Base-by-base conservation (phyloP, 257 asterid species). In the Salvia hispanica region DNA sequence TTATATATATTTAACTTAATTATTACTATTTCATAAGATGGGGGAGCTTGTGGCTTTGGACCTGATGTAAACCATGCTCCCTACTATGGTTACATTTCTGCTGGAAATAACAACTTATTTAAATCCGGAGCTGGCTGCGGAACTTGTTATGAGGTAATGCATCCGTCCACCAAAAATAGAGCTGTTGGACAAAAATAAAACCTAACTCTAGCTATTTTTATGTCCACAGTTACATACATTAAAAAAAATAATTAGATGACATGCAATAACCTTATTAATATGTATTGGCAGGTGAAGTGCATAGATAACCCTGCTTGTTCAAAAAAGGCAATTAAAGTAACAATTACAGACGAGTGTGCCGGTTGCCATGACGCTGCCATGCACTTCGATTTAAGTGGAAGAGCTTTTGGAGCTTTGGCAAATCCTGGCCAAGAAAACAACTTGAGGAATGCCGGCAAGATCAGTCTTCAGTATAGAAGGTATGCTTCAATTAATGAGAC, bases 61-160 rank as follows among this genome's bases (percentile, higher is more conserved):
- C 3, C 40, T 12, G 82, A 79, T 40, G 76, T 81, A 2, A 58
- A 4, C 5, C 5, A 16, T 8, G 51, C 63, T 10, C 80, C 85
- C 0, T 83, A 21, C 54, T 5, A 54, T 57, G 76, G 77, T 6
- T 2, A 73, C 57, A 66, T 80, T 50, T 76, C 85, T 1, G 83
- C 87, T 0, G 87, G 85, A 64, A 81, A 81, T 58, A 12, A 31
- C 0, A 61, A 73, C 37, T 0, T 79, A 11, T 81, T 72, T 9
- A 33, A 67, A 62, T 43, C 37, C 0, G 86, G 86, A 64, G 16
- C 14, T 39, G 89, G 86, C 9, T 84, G 89, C n/a, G 89, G 89
- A 5, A 15, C 58, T 59, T 84, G 89, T 76, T 79, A 84, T 58
- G 47, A 54, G 83, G 83, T 83, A 37, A 3, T 18, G 28, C 18